Evolutionary conservation across 352 stramenopile genomes (phyloP).

Genomic region (Pelagophyceae sp.): DNA sequence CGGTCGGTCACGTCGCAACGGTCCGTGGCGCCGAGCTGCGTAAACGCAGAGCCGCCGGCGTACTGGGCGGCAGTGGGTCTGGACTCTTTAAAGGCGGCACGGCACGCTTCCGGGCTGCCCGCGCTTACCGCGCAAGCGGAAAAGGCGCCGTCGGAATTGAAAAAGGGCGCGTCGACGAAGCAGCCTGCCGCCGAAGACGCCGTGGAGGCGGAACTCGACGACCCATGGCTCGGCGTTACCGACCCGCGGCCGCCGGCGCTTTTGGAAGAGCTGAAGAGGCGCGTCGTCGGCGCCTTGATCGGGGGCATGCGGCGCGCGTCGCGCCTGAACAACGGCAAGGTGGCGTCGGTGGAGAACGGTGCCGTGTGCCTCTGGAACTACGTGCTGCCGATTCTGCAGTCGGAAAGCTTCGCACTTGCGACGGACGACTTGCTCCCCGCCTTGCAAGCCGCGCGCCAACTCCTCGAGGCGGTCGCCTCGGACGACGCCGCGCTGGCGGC

Average conservation of each 20-base stretch:
- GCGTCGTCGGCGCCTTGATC: conserved; percentile 35
- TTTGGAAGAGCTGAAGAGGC: conserved; percentile 27
- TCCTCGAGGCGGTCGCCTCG: conserved; percentile 38
- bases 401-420: too few species aligned
- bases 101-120: not conserved
- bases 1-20: not conserved
- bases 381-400: conserved; percentile 45
- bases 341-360: conserved; percentile 65
- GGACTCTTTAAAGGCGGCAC: not conserved
- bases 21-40: not conserved
- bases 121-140: too few species aligned
- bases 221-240: too few species aligned
- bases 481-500: conserved; percentile 1
- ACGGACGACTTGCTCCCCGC: conserved; percentile 56
- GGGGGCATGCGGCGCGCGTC: conserved; percentile 30
- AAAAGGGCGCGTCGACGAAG: not conserved
- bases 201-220: not conserved
- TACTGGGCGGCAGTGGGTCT: not conserved
- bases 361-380: conserved; percentile 75
- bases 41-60: not conserved
- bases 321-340: conserved; percentile 33
- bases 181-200: not conserved
- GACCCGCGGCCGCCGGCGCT: too few species aligned
- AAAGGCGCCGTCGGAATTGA: not conserved
- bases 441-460: conserved; percentile 50